These are phyloP conservation scores for Tubosaeta sp. DNA, from an alignment of 768 basidiomycete species.

Conservation along the genomic window DNA sequence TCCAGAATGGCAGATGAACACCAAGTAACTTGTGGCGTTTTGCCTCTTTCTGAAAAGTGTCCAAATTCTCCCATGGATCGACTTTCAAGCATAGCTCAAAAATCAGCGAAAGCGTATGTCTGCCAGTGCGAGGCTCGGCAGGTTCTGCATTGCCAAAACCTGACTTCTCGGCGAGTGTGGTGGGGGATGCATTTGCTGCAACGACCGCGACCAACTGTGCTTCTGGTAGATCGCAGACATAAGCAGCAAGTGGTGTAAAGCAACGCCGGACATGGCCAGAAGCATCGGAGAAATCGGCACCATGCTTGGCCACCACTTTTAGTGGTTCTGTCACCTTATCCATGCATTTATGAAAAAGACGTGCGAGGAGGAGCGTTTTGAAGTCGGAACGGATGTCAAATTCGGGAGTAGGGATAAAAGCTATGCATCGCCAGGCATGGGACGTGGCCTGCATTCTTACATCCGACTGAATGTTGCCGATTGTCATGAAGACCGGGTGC, in stretches of 20 bases:
- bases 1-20: too few species aligned
- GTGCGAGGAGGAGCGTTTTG: constrained; percentile 22
- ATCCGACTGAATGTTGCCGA: constrained; percentile 8
- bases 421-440: constrained; percentile 14
- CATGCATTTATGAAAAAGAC: constrained; percentile 21
- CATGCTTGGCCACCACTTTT: background rate
- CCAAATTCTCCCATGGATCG: constrained; percentile 25
- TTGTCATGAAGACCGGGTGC: constrained; percentile 8
- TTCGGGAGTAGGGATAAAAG: constrained; percentile 25
- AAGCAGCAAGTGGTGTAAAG: constrained; percentile 12
- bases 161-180: constrained; percentile 2
- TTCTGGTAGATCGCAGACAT: constrained; percentile 8
- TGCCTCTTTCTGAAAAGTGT: constrained; percentile 14
- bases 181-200: constrained; percentile 10
- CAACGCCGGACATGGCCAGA: background rate
- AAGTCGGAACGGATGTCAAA: constrained; percentile 19
- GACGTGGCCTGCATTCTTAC: background rate
- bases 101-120: background rate
- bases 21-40: too few species aligned
- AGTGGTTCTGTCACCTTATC: background rate
- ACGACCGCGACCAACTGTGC: constrained; percentile 8
- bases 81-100: background rate
- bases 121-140: background rate
- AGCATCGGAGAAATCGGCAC: background rate
- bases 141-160: constrained; percentile 11